These are phyloP conservation scores for Xylaria sp. DNA, from an alignment of 2,329 filamentous ascomycete genomes.

Conservation along the genomic window DNA sequence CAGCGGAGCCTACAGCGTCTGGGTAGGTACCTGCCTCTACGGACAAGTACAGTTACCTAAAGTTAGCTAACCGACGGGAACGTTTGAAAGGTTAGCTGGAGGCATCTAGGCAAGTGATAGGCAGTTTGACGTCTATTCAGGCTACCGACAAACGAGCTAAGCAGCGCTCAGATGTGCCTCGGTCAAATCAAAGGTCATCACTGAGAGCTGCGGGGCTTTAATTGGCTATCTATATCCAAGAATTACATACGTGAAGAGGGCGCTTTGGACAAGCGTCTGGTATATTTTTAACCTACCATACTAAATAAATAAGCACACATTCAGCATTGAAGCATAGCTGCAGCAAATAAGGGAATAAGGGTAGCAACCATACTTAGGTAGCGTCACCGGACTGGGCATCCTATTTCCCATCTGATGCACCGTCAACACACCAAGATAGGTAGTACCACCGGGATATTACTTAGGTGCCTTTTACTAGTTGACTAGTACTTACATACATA, in stretches of 20 bases:
- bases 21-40: not conserved
- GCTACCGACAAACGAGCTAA: not conserved
- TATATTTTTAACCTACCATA: not conserved
- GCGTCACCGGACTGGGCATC: not conserved
- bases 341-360: not conserved
- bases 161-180: not conserved
- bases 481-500: not conserved
- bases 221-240: slow-evolving; percentile 14
- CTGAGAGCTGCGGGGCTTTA: slow-evolving; percentile 5
- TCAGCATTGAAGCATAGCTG: not conserved
- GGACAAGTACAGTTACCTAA: not conserved
- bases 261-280: not conserved
- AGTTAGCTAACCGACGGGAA: not conserved
- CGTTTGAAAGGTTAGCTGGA: not conserved
- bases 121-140: not conserved
- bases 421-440: not conserved
- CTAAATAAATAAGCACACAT: not conserved
- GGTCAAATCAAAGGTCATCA: not conserved
- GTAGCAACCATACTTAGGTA: not conserved
- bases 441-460: not conserved
- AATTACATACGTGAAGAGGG: not conserved
- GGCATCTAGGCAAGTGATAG: slow-evolving; percentile 7
- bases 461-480: not conserved
- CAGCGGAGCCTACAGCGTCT: not conserved
- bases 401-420: not conserved